These are phyloP conservation scores for Carex parvula DNA, from an alignment of 176 grass and related monocot species.

Conservation along the genomic window DNA sequence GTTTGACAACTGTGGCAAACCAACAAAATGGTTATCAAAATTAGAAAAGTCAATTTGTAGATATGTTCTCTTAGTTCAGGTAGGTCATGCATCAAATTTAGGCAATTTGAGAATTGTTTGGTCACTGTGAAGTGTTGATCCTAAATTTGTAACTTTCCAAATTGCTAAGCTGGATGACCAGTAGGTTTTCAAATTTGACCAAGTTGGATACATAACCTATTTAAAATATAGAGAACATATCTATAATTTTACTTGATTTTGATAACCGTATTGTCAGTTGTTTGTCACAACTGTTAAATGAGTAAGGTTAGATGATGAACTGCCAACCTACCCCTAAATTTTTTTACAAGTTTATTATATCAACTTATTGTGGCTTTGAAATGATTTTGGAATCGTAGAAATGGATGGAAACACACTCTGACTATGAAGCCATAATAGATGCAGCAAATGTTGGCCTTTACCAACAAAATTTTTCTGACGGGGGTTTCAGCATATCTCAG, in stretches of 20 bases:
- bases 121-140: not conserved
- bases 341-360: not conserved
- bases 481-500: constrained; percentile 79
- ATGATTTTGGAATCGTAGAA: constrained; percentile 39
- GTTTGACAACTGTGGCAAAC: not conserved
- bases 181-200: not conserved
- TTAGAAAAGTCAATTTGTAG: not conserved
- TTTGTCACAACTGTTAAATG: not conserved
- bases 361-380: not conserved
- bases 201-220: not conserved
- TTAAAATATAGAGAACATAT: not conserved
- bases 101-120: not conserved
- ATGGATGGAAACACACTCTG: constrained; percentile 57
- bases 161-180: not conserved
- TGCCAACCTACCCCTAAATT: not conserved
- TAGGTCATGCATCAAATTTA: not conserved
- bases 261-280: not conserved
- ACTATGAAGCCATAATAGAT: constrained; percentile 65
- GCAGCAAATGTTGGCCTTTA: constrained; percentile 88
- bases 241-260: not conserved
- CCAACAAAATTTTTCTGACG: constrained; percentile 91
- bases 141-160: not conserved
- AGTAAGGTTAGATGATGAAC: not conserved
- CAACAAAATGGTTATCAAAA: not conserved
- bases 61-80: not conserved